Conservation (phyloP, 495 filamentous ascomycete species). For the Emericellopsis terricola region DNA sequence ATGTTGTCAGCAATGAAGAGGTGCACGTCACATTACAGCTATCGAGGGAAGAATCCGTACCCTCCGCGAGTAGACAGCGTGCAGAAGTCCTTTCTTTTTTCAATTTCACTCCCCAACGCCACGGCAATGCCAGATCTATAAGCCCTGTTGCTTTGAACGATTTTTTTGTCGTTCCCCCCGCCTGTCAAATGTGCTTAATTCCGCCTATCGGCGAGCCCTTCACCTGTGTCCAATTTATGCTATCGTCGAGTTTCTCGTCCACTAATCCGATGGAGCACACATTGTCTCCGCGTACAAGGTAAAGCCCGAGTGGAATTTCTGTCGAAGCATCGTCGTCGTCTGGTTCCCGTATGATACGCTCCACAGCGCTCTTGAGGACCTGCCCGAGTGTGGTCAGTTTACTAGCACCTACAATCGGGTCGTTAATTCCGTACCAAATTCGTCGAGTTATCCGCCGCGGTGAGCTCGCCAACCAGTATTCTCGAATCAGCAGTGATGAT, state of each 20-base stretch:
- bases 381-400: constrained; percentile 7
- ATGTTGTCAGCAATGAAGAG: constrained; percentile 6
- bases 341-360: constrained; percentile 69
- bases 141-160: not conserved
- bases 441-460: constrained; percentile 80
- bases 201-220: constrained; percentile 67
- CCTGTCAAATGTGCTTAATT: constrained; percentile 42
- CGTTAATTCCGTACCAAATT: constrained; percentile 43
- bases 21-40: not conserved
- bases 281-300: constrained; percentile 86
- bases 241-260: constrained; percentile 69
- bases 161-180: not conserved
- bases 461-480: constrained; percentile 63
- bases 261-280: constrained; percentile 83
- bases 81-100: too few relatives aligned
- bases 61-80: not conserved
- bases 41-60: not conserved
- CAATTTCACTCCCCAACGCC: too few relatives aligned
- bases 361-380: constrained; percentile 65
- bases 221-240: constrained; percentile 83
- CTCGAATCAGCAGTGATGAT: constrained; percentile 88
- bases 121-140: too few relatives aligned
- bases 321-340: constrained; percentile 71
- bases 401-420: not conserved
- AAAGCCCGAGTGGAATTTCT: constrained; percentile 71